A percentile compares a stretch with the other conserved stretches of the same genome.
Conservation (phyloP, 331 rosid species). For the Erythrophleum ivorense region DNA sequence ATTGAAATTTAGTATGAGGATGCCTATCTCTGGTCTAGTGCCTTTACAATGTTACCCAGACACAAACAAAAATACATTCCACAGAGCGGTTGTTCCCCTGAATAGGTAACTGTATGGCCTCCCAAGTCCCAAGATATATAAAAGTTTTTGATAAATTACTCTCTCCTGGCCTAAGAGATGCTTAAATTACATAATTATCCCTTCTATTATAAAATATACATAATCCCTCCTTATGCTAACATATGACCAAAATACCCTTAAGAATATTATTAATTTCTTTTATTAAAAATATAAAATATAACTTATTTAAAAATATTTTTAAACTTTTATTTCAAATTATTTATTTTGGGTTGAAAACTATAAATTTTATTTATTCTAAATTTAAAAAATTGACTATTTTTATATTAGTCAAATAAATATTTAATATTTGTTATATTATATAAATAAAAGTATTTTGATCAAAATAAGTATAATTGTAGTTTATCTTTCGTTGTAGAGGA, state of each 20-base stretch:
- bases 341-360: neutral
- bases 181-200: neutral
- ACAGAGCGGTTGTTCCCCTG: neutral
- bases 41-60: neutral
- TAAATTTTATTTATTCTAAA: neutral
- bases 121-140: neutral
- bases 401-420: neutral
- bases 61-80: neutral
- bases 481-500: neutral
- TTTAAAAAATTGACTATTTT: neutral
- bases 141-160: neutral
- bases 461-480: neutral
- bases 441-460: neutral
- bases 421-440: neutral
- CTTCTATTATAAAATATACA: neutral
- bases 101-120: neutral
- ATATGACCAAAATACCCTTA: neutral
- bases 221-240: neutral
- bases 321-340: neutral
- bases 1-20: neutral
- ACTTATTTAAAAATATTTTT: neutral
- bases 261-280: neutral
- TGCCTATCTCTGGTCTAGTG: neutral
- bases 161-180: neutral
- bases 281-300: neutral